phyloP scores from a whole-genome alignment of 495 filamentous ascomycete genomes.

The Talaromyces trachyspermus region DNA sequence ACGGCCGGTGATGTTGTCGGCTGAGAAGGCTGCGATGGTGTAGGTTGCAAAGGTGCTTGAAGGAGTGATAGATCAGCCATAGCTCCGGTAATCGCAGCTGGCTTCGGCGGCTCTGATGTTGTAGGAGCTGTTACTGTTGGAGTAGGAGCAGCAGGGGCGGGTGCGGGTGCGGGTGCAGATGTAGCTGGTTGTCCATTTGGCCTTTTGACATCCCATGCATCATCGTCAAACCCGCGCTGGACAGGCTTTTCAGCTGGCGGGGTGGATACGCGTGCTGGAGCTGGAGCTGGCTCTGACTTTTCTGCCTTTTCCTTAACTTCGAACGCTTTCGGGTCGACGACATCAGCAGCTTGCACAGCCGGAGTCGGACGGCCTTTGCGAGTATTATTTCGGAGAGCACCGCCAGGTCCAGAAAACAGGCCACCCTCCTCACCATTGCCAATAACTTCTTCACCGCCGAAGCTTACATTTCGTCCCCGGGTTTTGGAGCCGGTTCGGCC shows the following conservation, averaged over 20 bases:
- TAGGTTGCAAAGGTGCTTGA: conserved; percentile 68
- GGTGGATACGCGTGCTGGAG: conserved; percentile 35
- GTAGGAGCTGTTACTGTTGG: conserved; percentile 31
- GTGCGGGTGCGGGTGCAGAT: conserved; percentile 20
- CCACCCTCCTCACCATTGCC: conserved; percentile 52
- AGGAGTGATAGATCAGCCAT: conserved; percentile 76
- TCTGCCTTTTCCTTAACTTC: conserved; percentile 40
- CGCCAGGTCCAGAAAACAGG: conserved; percentile 87
- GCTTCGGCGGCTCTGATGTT: conserved; percentile 26
- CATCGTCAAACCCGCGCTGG: conserved; percentile 77
- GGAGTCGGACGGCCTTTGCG: conserved; percentile 85
- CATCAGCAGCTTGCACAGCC: conserved; percentile 72
- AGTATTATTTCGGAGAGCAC: conserved; percentile 76
- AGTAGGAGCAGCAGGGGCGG: conserved; percentile 22
- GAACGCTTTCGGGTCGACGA: conserved; percentile 82
- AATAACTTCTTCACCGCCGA: conserved; percentile 49
- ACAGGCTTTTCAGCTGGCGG: conserved; percentile 45
- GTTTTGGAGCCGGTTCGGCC: conserved; percentile 52
- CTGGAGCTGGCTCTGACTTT: conserved; percentile 20
- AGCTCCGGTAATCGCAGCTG: conserved; percentile 57
- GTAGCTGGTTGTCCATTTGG: conserved; percentile 48
- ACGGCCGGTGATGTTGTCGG: conserved; percentile 27
- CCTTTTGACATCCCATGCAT: conserved; percentile 97
- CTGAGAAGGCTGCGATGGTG: conserved; percentile 47
- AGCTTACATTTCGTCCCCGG: conserved; percentile 55